Evolutionary conservation across 2,329 filamentous ascomycete genomes (phyloP), one percentile per base, ranked within the genome.

Genomic region (Pseudogymnoascus sp.): DNA sequence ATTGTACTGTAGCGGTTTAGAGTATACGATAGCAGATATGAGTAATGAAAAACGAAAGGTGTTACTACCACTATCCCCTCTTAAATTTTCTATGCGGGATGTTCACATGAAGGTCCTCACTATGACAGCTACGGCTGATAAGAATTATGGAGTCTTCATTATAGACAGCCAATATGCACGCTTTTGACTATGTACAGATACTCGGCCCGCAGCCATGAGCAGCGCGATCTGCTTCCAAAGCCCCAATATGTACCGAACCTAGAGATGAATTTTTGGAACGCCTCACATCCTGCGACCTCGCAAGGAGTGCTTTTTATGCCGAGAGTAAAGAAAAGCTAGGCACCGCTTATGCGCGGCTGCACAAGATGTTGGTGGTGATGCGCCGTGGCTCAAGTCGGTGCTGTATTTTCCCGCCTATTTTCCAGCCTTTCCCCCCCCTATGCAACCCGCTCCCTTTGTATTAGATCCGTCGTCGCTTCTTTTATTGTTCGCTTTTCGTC

Each of bases 141-240:
- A n/a, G 26, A 47, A 11, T 50, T 31, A 50, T 11, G 13, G 13
- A 31, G 44, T 50, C 26, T 31, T 50, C 26, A 31, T 50, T 31
- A 26, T 40, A n/a, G 26, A 35, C 29, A 33, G 47, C 47, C n/a
- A 33, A 33, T 54, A n/a, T 54, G 15, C 47, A 54, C 15, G 47
- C 47, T 54, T 54, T 54, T 54, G 33, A 29, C 47, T 54, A 54
- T 54, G n/a, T 54, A 54, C 47, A 54, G 47, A 54, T 54, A 33
- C 15, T 54, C 47, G 29, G 5, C 47, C 35, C 15, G 47, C 13
- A 54, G 9, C n/a, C 47, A 54, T 33, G 47, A 33, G 47, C 29
- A 21, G 8, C 29, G 35, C 29, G 6, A 3, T 35, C 2, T 54
- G 29, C 47, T 54, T 10, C n/a, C n/a, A 54, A 33, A 15, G 9